A percentile compares a stretch with the other conserved stretches of the same genome.
Evolutionary conservation across 805 yeast species (phyloP).

Genomic region (Candida yuanshanica): DNA sequence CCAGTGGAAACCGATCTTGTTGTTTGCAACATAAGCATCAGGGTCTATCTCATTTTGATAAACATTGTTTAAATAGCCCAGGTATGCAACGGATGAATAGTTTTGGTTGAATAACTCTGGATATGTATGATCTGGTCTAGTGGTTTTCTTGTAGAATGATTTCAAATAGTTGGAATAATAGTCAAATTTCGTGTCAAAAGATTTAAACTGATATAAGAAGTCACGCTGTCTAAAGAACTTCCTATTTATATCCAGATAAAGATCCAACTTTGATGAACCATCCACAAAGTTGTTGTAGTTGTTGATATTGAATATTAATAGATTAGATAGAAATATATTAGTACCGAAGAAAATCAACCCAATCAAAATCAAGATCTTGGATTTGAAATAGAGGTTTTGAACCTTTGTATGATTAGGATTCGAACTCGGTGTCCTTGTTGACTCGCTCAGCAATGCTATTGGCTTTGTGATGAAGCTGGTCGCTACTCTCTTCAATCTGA

Average conservation of each 20-base stretch:
- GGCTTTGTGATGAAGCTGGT: neutral
- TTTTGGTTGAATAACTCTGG: constrained; percentile 13
- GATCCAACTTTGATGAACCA: constrained; percentile 13
- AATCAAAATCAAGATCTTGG: constrained; percentile 18
- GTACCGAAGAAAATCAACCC: constrained; percentile 17
- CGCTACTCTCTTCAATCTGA: neutral
- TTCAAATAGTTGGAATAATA: constrained; percentile 4
- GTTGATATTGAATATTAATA: constrained; percentile 14
- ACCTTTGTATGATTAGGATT: constrained; percentile 1
- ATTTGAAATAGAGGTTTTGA: constrained; percentile 18
- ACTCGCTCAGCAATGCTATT: neutral
- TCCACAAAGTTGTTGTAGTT: constrained; percentile 18
- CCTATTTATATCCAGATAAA: constrained; percentile 16
- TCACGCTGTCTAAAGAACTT: constrained; percentile 16
- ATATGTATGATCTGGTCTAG: constrained; percentile 2
- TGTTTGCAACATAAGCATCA: constrained; percentile 6
- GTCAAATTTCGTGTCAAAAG: constrained; percentile 3
- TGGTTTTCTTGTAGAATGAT: neutral
- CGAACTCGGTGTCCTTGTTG: neutral
- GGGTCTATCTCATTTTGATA: constrained; percentile 14
- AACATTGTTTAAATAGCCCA: constrained; percentile 7
- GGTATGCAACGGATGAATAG: constrained; percentile 15
- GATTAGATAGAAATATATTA: constrained; percentile 15
- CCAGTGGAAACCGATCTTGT: constrained; percentile 26
- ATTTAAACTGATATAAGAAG: constrained; percentile 17